Base-by-base conservation (phyloP, 2,329 filamentous ascomycete genomes). In the Aspergillus alliaceus region DNA sequence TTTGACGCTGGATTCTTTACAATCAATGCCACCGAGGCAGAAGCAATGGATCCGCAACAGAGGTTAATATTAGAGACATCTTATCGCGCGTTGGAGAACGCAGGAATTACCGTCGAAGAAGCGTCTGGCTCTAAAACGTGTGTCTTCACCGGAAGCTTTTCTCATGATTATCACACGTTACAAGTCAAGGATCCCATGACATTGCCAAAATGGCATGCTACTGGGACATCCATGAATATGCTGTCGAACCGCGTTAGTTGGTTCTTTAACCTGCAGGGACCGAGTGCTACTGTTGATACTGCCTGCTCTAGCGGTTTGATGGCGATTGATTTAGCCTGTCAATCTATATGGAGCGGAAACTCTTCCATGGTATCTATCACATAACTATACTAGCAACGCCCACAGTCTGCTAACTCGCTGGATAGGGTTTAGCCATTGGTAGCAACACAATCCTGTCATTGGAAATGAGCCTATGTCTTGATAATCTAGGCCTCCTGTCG, bases 1-100 rank as follows among this genome's bases (percentile, higher is more conserved):
- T 75, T 75, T 39, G 73, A 76, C 56, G 64, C 67, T 1, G 52
- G 59, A 0, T 75, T 76, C 52, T 75, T 72, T 56, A 56, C 59
- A 8, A 69, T 72, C 9, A 57, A 44, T 1, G 54, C 67, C 2
- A 52, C 53, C 0, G 71, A 72, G 50, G 68, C 65, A 3, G 56
- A 61, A 4, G 54, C 66, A 4, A 70, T 74, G 44, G 71, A 73
- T 51, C 72, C 71, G 3, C 69, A 72, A 37, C 69, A 73, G 39
- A 61, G 72, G 11, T 39, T 72, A 2, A 52, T 67, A 4, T 39
- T 74, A 9, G 72, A 74, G 51, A 60, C 62, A 1, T 58, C 63
- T 1, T 74, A 69, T 25, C 66, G 69, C 20, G 61, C 66, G 1
- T 55, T 74, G 0, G 67, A 69, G 37, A 64, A 64, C 44, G 70